Percentiles rank a stretch among this genome's conserved stretches.
phyloP scores from a whole-genome alignment of 495 filamentous ascomycete species.

The Bathelium albidoporum region DNA sequence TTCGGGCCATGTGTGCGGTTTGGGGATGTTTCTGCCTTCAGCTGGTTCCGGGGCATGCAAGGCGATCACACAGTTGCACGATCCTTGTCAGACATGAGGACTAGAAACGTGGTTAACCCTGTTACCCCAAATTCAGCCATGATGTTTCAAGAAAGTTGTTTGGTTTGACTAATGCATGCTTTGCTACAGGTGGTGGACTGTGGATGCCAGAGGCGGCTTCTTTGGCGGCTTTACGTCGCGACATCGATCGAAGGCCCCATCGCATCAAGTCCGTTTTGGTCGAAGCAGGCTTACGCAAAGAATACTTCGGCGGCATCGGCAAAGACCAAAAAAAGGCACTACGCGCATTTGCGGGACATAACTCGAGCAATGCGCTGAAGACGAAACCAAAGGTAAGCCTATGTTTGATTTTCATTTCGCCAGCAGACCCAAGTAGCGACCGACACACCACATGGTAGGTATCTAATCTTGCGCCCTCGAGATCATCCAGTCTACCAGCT shows the following conservation, averaged over 20 bases:
- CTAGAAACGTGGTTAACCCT: neutral
- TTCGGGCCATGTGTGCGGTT: no score
- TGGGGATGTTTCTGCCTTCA: neutral
- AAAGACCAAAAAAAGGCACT: conserved; percentile 51
- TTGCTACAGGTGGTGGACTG: conserved; percentile 55
- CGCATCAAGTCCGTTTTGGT: conserved; percentile 56
- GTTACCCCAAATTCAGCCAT: neutral
- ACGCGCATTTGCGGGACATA: conserved; percentile 55
- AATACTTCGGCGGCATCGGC: conserved; percentile 50
- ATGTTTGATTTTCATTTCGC: conserved; percentile 7
- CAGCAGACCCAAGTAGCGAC: neutral
- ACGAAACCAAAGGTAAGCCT: conserved; percentile 68
- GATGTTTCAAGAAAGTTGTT: neutral
- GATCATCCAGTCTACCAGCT: neutral
- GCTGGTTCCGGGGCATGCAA: neutral
- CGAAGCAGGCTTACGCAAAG: conserved; percentile 44
- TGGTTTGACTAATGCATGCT: neutral
- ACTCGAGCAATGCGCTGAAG: conserved; percentile 65
- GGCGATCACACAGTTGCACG: neutral
- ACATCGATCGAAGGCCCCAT: conserved; percentile 59
- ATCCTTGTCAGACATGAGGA: neutral
- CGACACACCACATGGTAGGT: neutral
- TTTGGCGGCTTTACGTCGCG: conserved; percentile 54
- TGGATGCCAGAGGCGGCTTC: conserved; percentile 61
- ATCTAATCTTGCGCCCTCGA: neutral